Base-by-base conservation (phyloP, 1,284 basidiomycete genomes). In the Phlebopus sp. region DNA sequence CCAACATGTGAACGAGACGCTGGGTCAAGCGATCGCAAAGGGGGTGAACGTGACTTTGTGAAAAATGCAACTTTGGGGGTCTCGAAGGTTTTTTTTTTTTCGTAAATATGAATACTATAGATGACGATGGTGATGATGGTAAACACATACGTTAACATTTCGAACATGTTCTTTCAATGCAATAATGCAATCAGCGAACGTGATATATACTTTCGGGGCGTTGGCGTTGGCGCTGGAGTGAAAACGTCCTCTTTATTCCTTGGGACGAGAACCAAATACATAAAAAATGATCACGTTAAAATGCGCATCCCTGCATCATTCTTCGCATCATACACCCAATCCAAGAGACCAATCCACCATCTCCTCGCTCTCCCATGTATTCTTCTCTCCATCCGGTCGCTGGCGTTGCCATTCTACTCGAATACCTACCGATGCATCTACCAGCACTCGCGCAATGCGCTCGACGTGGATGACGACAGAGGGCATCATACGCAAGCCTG, bases 321-420 rank as follows among this genome's bases (percentile, higher is more conserved):
- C 15, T 11, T 29, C 25, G 18, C 15, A 27, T 58, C 46, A 62
- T 41, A 51, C 62, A n/a, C 60, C 60, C 18, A 55, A 31, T 13
- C 56, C 60, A 10, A 54, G 32, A 3, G 60, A 56, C 60, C 56
- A 60, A 3, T 58, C 42, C 3, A 63, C 44, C 7, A 63, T 61
- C 18, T 61, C 60, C 5, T 64, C 58, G 18, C 54, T 64, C 35
- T 62, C 60, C 60, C 60, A 63, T 6, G 60, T 63, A 7, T 61
- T 32, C 39, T 63, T 64, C 13, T 35, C 32, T 31, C 44, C 47
- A 9, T 44, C 31, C 1, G 49, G 18, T 1, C 43, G 46, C 18
- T 59, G 51, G 15, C 44, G 48, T 27, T 64, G 60, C 62, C 60
- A 64, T 44, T 60, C 56, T 13, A 63, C 52, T 9, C 62, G 58